Evolutionary conservation across 2,329 filamentous ascomycete genomes (phyloP).

Genomic region (Aspergillus alliaceus): DNA sequence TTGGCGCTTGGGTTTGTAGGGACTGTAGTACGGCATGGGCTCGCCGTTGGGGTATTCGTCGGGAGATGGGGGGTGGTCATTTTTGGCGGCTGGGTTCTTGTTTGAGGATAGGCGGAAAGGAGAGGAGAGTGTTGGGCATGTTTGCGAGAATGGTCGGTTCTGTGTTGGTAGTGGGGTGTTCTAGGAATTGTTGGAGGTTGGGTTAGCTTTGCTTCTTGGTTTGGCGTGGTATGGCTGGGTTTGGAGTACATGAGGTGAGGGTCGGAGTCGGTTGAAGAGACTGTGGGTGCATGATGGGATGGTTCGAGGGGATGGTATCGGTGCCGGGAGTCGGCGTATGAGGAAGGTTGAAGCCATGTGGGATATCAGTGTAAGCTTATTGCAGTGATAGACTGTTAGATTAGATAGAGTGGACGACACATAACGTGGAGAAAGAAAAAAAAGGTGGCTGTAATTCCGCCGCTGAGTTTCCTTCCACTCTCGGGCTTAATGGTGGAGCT

Average conservation of each 20-base stretch:
- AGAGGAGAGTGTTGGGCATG: constrained; percentile 4
- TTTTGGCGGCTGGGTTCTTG: constrained; percentile 4
- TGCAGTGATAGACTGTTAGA: neutral
- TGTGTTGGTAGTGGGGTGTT: neutral
- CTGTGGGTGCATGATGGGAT: neutral
- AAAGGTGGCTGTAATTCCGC: constrained; percentile 2
- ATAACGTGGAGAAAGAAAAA: constrained; percentile 19
- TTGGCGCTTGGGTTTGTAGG: constrained; percentile 59
- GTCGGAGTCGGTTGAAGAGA: neutral
- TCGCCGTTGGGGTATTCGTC: constrained; percentile 9
- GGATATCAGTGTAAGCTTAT: neutral
- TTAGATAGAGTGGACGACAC: no score
- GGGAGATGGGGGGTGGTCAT: constrained; percentile 2
- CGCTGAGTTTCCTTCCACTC: constrained; percentile 6
- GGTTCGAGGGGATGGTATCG: neutral
- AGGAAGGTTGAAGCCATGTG: neutral
- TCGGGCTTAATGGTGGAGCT: neutral
- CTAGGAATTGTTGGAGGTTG: neutral
- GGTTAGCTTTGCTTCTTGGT: neutral
- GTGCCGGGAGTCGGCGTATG: neutral
- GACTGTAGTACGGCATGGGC: constrained; percentile 50
- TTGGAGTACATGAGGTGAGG: neutral
- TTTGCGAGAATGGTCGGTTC: constrained; percentile 7
- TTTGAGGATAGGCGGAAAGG: constrained; percentile 21
- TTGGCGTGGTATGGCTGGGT: neutral